Percentiles rank a stretch among this genome's conserved stretches.
Conservation (phyloP, 768 basidiomycete species). For the Russula lepida region DNA sequence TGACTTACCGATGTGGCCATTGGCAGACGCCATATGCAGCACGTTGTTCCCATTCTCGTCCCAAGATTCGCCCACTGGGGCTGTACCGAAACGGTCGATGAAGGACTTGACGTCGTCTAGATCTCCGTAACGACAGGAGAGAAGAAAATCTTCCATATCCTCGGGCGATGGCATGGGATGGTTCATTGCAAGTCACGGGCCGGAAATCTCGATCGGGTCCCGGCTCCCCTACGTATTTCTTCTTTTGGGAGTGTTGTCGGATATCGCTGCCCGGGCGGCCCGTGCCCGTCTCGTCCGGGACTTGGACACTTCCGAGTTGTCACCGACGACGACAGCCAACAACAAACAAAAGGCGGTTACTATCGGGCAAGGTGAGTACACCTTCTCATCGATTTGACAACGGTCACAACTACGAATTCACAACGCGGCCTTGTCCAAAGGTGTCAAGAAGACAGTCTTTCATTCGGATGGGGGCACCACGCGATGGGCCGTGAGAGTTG, state of each 20-base stretch:
- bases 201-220: background rate
- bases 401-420: background rate
- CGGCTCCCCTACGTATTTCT: background rate
- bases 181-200: background rate
- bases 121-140: conserved; percentile 85
- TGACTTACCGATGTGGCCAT: conserved; percentile 75
- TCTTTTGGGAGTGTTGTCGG: background rate
- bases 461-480: background rate
- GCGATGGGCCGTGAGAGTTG: background rate
- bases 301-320: background rate
- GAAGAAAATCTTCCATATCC: conserved; percentile 64
- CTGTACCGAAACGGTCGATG: conserved; percentile 46
- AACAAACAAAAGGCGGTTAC: too few relatives aligned
- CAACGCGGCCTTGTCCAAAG: background rate
- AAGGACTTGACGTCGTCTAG: conserved; percentile 68
- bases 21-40: conserved; percentile 82
- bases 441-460: background rate
- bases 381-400: background rate
- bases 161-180: conserved; percentile 29
- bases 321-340: background rate
- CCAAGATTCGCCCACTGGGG: conserved; percentile 39
- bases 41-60: conserved; percentile 76
- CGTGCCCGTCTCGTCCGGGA: background rate
- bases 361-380: background rate
- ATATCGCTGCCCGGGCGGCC: too few relatives aligned